A percentile compares a stretch with the other conserved stretches of the same genome.
phyloP scores from a whole-genome alignment of 106 monocot species.

The Dendrobium huoshanense region DNA sequence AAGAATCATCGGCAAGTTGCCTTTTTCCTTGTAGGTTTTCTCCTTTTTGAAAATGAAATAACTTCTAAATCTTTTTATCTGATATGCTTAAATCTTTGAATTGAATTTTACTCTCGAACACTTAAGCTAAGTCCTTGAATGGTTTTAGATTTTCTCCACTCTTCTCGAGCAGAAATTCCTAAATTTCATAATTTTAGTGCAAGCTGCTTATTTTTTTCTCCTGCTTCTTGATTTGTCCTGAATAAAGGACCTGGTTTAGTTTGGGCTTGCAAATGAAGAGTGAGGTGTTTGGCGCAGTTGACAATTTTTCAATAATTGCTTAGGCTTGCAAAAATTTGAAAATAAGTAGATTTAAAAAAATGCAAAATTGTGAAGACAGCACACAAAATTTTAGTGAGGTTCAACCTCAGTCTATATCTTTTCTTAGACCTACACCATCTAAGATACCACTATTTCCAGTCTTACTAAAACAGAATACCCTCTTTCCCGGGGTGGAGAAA shows the following conservation, averaged over 20 bases:
- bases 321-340: too few relatives aligned
- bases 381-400: too few relatives aligned
- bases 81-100: not conserved
- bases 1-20: slow-evolving; percentile 98
- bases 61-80: not conserved
- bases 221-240: not conserved
- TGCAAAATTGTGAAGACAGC: too few relatives aligned
- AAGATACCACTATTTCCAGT: too few relatives aligned
- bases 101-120: not conserved
- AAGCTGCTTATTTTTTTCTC: not conserved
- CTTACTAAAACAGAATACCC: too few relatives aligned
- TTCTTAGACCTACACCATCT: too few relatives aligned
- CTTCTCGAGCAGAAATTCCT: slow-evolving; percentile 1
- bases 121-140: not conserved
- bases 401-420: too few relatives aligned
- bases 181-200: not conserved
- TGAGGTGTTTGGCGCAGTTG: too few relatives aligned
- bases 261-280: not conserved
- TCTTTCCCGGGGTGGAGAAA: too few relatives aligned
- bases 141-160: not conserved
- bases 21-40: slow-evolving; percentile 97
- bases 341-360: too few relatives aligned
- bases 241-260: not conserved
- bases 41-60: not conserved
- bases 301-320: too few relatives aligned